Conservation (phyloP, 768 basidiomycete species). For the Russula lepida region DNA sequence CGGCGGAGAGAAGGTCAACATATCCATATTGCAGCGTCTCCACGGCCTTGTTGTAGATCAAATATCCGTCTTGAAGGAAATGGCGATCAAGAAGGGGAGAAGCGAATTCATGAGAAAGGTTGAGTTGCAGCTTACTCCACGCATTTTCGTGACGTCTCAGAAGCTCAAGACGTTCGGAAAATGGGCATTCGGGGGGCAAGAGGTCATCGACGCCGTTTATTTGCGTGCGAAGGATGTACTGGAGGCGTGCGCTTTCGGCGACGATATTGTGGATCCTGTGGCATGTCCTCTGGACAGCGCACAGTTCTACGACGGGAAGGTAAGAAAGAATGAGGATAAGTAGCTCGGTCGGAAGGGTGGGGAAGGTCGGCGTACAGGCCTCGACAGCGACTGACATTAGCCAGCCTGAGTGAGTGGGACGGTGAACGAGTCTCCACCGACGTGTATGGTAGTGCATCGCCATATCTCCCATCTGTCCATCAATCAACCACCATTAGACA, state of each 20-base stretch:
- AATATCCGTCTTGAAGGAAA: slow-evolving; percentile 7
- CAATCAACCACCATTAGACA: no score
- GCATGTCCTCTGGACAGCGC: slow-evolving; percentile 3
- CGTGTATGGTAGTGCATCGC: no score
- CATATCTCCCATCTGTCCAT: no score
- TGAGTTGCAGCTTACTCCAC: slow-evolving; percentile 7
- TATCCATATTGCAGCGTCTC: neutral
- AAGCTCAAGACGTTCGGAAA: slow-evolving; percentile 10
- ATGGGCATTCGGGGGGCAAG: neutral
- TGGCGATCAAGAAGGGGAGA: neutral
- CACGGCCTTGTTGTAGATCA: neutral
- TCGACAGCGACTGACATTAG: neutral
- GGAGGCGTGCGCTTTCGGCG: neutral
- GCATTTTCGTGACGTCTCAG: slow-evolving; percentile 5
- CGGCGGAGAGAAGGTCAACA: neutral
- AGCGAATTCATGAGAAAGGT: neutral
- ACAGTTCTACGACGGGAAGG: slow-evolving; percentile 1
- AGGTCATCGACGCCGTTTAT: slow-evolving; percentile 9
- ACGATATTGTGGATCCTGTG: neutral
- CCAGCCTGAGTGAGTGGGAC: neutral
- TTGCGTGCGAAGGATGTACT: slow-evolving; percentile 1
- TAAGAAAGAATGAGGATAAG: slow-evolving; percentile 8
- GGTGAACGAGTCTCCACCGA: no score
- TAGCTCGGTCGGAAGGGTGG: slow-evolving; percentile 6
- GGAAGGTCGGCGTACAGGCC: neutral